phyloP scores from a whole-genome alignment of 768 basidiomycete genomes.

The Kwoniella bestiolae region DNA sequence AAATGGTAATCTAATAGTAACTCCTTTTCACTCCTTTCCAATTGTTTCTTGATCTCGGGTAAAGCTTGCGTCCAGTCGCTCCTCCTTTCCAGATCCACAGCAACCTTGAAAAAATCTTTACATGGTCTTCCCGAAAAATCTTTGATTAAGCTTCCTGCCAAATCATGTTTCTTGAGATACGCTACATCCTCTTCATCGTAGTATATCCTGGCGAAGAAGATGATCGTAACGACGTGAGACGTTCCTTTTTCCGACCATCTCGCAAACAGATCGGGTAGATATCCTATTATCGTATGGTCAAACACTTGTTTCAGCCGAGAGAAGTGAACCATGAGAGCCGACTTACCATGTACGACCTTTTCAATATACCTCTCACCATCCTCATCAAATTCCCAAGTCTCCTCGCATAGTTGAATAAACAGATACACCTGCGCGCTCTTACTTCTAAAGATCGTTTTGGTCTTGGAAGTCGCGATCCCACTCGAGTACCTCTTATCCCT shows the following conservation, averaged over 20 bases:
- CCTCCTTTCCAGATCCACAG: slow-evolving; percentile 86
- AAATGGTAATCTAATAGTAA: slow-evolving; percentile 87
- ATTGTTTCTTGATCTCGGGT: slow-evolving; percentile 76
- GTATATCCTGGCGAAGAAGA: slow-evolving; percentile 86
- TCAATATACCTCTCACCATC: slow-evolving; percentile 96
- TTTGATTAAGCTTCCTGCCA: slow-evolving; percentile 61
- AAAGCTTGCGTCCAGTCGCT: slow-evolving; percentile 86
- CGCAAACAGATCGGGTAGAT: slow-evolving; percentile 83
- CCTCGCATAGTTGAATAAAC: slow-evolving; percentile 93
- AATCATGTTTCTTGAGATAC: slow-evolving; percentile 42
- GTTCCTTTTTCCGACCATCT: slow-evolving; percentile 83
- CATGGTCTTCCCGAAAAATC: slow-evolving; percentile 81
- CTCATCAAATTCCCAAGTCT: slow-evolving; percentile 94
- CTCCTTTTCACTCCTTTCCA: slow-evolving; percentile 81
- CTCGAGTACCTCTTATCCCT: slow-evolving; percentile 61
- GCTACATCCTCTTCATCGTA: slow-evolving; percentile 52
- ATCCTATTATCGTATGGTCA: slow-evolving; percentile 59
- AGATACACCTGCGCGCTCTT: slow-evolving; percentile 89
- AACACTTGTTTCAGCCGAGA: background rate
- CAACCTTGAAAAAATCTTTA: slow-evolving; percentile 96
- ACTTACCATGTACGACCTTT: slow-evolving; percentile 83
- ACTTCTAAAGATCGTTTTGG: slow-evolving; percentile 85
- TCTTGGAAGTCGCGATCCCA: slow-evolving; percentile 76
- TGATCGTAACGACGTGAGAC: slow-evolving; percentile 91
- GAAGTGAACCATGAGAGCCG: background rate